Evolutionary conservation across 73 alveolate genomes (phyloP).

Genomic region (Diophrys sp.): DNA sequence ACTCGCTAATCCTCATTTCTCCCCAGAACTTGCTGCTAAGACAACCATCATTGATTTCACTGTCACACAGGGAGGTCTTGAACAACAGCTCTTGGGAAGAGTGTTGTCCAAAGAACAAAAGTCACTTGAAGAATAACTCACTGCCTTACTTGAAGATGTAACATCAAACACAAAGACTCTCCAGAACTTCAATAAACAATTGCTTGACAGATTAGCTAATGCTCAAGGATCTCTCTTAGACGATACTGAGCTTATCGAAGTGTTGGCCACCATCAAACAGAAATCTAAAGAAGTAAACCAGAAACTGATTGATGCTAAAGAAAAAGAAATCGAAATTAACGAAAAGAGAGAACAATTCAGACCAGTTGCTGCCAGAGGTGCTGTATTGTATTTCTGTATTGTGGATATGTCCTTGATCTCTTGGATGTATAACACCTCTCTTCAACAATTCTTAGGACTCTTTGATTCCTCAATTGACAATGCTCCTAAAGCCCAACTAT

Average conservation of each 20-base stretch:
- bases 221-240: constrained; percentile 96
- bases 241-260: constrained; percentile 97
- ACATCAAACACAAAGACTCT: constrained; percentile 96
- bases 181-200: constrained; percentile 89
- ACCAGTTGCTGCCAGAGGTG: constrained; percentile 98
- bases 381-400: constrained; percentile 95
- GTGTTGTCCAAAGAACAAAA: constrained; percentile 97
- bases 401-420: constrained; percentile 95
- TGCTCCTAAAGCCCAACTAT: constrained; percentile 85
- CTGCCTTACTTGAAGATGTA: constrained; percentile 95
- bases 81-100: constrained; percentile 92
- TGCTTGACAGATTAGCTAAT: constrained; percentile 80
- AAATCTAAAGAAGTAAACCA: constrained; percentile 95
- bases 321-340: constrained; percentile 95
- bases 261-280: constrained; percentile 97
- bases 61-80: constrained; percentile 98
- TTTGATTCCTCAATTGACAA: constrained; percentile 94
- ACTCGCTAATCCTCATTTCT: constrained; percentile 97
- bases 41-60: constrained; percentile 99
- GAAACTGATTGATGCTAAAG: constrained; percentile 95
- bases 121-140: constrained; percentile 97
- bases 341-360: constrained; percentile 97
- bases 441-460: constrained; percentile 97
- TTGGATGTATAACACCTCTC: constrained; percentile 99
- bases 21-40: constrained; percentile 99